Percentiles rank a stretch among this genome's conserved stretches.
Conservation (phyloP, 306 rosid species). For the Purshia tridentata region DNA sequence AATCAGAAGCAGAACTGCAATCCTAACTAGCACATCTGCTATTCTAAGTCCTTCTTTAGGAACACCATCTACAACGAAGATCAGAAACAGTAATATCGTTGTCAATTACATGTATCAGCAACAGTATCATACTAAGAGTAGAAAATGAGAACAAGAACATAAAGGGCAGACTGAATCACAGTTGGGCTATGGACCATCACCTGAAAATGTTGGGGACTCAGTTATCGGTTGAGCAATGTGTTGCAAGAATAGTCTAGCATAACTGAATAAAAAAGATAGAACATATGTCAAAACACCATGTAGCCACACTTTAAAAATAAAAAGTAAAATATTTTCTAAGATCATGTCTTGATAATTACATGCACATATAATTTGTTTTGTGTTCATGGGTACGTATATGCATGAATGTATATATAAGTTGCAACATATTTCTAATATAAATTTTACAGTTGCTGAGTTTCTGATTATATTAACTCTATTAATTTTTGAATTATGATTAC, state of each 20-base stretch:
- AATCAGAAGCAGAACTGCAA: conserved; percentile 70
- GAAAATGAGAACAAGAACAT: conserved; percentile 3
- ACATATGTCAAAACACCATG: conserved; percentile 24
- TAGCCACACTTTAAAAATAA: background rate
- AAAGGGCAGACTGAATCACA: background rate
- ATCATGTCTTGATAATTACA: background rate
- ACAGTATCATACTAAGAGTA: background rate
- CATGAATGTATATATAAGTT: background rate
- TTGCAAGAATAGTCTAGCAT: conserved; percentile 80
- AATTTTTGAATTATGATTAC: background rate
- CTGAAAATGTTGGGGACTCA: conserved; percentile 78
- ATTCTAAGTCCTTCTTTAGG: conserved; percentile 97
- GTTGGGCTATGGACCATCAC: conserved; percentile 41
- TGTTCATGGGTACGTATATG: background rate
- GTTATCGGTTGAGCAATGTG: conserved; percentile 82
- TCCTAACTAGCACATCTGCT: conserved; percentile 85
- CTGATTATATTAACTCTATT: background rate
- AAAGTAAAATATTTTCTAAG: background rate
- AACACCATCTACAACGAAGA: conserved; percentile 75
- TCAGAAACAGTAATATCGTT: conserved; percentile 17
- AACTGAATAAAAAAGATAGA: conserved; percentile 43
- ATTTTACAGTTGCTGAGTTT: background rate
- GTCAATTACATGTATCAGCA: background rate
- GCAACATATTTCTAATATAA: background rate
- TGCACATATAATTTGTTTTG: background rate